Conservation (phyloP, 768 basidiomycete species). For the Saitozyma sp. region DNA sequence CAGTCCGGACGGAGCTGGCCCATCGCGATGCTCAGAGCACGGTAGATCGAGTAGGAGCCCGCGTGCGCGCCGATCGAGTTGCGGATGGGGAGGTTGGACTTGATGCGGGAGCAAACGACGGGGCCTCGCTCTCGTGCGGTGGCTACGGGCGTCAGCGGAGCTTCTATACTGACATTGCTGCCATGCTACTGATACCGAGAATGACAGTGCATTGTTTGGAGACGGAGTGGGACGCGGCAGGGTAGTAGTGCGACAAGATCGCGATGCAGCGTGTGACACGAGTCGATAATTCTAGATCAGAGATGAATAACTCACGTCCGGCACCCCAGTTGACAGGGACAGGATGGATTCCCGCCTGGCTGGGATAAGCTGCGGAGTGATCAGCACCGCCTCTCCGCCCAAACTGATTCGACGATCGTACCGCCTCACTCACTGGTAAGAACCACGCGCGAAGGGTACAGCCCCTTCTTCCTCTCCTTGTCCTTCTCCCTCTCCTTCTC, state of each 20-base stretch:
- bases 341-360: conserved; percentile 83
- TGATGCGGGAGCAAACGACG: conserved; percentile 81
- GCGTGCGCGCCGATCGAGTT: conserved; percentile 93
- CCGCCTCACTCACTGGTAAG: conserved; percentile 21
- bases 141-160: conserved; percentile 42
- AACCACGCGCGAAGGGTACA: conserved; percentile 23
- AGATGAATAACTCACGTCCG: conserved; percentile 18
- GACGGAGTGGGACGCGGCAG: no score
- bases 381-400: not conserved
- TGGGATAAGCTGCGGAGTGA: conserved; percentile 68
- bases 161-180: no score
- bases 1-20: conserved; percentile 50
- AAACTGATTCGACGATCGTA: no score
- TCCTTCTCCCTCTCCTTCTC: not conserved
- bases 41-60: conserved; percentile 92
- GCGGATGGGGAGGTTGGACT: conserved; percentile 64
- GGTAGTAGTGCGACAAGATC: no score
- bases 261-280: no score
- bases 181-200: no score
- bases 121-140: conserved; percentile 70
- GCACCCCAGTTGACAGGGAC: conserved; percentile 81
- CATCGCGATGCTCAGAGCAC: conserved; percentile 87
- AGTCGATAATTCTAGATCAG: not conserved
- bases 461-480: conserved; percentile 15
- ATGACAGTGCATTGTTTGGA: no score